phyloP scores from a whole-genome alignment of 345 rosid species.

The Anastatica hierochuntica region DNA sequence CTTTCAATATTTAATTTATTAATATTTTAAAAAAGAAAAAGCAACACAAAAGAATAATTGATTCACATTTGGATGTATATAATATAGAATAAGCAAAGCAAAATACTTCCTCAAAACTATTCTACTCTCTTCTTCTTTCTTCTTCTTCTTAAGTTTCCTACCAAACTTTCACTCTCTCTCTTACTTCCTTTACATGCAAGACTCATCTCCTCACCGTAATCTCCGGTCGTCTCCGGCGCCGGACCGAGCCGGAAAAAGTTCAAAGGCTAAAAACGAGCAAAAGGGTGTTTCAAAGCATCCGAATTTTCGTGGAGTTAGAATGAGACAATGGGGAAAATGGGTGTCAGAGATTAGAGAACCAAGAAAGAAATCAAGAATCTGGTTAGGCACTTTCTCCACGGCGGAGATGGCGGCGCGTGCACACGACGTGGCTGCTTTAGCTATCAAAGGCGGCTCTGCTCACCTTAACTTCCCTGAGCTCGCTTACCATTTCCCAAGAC shows the following conservation, averaged over 20 bases:
- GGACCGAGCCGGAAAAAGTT: neutral
- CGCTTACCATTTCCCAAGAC: constrained; percentile 53
- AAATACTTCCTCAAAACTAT: neutral
- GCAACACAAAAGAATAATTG: neutral
- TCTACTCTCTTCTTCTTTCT: too few species aligned
- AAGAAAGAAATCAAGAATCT: constrained; percentile 81
- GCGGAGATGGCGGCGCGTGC: constrained; percentile 98
- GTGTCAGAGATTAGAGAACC: constrained; percentile 91
- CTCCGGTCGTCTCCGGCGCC: neutral
- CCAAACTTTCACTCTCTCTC: neutral
- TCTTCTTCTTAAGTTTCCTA: too few species aligned
- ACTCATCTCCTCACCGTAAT: neutral
- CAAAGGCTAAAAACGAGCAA: too few species aligned
- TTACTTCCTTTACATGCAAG: neutral
- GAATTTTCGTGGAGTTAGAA: neutral
- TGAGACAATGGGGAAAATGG: constrained; percentile 14
- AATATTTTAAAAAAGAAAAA: too few species aligned
- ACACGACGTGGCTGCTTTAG: constrained; percentile 77
- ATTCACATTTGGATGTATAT: neutral
- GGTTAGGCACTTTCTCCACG: constrained; percentile 82
- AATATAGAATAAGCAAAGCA: neutral
- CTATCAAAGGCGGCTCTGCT: constrained; percentile 68
- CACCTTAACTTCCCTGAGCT: constrained; percentile 74
- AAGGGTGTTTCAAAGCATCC: neutral
- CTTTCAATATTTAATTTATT: neutral